Conservation (phyloP, 139 green algal genomes). For the Chlamydomonas urium region DNA sequence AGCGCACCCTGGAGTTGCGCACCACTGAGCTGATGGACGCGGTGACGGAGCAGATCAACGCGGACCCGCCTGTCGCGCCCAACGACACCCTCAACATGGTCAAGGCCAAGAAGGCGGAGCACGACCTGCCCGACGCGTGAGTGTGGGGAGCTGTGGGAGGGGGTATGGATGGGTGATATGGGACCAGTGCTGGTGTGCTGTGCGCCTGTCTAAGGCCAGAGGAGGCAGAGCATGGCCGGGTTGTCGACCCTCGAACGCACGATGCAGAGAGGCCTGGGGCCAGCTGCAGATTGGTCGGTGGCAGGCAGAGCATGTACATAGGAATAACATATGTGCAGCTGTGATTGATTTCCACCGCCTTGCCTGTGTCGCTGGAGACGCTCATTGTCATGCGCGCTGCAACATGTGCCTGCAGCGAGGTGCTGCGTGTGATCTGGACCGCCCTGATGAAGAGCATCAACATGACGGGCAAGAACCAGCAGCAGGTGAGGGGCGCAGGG, state of each 20-base stretch:
- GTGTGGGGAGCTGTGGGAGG: neutral
- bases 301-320: too few species aligned
- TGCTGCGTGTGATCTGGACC: conserved; percentile 73
- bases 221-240: too few species aligned
- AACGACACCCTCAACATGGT: conserved; percentile 50
- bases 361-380: too few species aligned
- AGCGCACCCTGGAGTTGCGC: conserved; percentile 73
- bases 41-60: conserved; percentile 63
- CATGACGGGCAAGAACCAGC: conserved; percentile 85
- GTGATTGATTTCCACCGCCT: too few species aligned
- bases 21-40: conserved; percentile 65
- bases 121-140: conserved; percentile 39
- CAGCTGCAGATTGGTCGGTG: too few species aligned
- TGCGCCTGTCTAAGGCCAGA: too few species aligned
- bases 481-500: too few species aligned
- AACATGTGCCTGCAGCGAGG: conserved; percentile 38
- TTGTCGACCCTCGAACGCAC: too few species aligned
- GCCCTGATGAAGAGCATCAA: conserved; percentile 73
- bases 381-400: too few species aligned
- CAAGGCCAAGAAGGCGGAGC: conserved; percentile 72
- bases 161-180: neutral
- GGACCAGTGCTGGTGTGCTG: too few species aligned
- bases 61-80: conserved; percentile 43
- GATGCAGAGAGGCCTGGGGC: too few species aligned
- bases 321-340: too few species aligned